These are phyloP conservation scores for Lepidium campestre DNA, from an alignment of 441 rosid genomes.

Conservation along the genomic window DNA sequence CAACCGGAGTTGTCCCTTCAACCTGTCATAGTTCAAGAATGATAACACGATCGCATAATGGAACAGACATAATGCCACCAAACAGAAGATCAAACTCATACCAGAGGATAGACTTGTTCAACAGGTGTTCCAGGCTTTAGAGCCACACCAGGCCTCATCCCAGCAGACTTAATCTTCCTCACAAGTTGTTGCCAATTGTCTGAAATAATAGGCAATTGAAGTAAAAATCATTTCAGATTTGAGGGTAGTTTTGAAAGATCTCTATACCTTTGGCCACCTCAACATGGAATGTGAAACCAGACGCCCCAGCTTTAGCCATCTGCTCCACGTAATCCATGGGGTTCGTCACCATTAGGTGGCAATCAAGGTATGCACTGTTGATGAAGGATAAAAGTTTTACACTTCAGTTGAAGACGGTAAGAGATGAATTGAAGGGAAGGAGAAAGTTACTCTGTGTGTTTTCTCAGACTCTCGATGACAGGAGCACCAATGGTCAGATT, in stretches of 20 bases:
- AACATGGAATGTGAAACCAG: constrained; percentile 90
- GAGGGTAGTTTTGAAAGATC: not conserved
- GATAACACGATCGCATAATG: constrained; percentile 1
- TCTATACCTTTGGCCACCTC: constrained; percentile 68
- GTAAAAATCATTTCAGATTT: not conserved
- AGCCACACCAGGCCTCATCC: constrained; percentile 88
- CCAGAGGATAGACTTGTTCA: constrained; percentile 86
- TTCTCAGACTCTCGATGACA: constrained; percentile 81
- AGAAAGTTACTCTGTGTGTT: constrained; percentile 72
- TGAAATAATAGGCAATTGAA: constrained; percentile 21
- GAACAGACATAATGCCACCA: not conserved
- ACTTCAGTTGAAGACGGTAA: not conserved
- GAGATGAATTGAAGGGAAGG: not conserved
- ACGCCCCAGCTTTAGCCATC: constrained; percentile 80
- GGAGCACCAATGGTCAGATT: constrained; percentile 92
- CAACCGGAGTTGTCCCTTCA: constrained; percentile 66
- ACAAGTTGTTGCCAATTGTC: constrained; percentile 85
- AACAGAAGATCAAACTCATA: constrained; percentile 15
- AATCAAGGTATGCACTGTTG: constrained; percentile 80
- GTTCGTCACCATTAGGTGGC: constrained; percentile 93
- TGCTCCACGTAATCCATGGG: constrained; percentile 86
- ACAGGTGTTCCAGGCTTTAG: constrained; percentile 77
- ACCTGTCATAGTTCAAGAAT: constrained; percentile 32
- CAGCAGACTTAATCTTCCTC: constrained; percentile 56
- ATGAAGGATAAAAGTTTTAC: not conserved